Base-by-base conservation (phyloP, 202 grass and related monocot genomes). In the Setaria viridis region DNA sequence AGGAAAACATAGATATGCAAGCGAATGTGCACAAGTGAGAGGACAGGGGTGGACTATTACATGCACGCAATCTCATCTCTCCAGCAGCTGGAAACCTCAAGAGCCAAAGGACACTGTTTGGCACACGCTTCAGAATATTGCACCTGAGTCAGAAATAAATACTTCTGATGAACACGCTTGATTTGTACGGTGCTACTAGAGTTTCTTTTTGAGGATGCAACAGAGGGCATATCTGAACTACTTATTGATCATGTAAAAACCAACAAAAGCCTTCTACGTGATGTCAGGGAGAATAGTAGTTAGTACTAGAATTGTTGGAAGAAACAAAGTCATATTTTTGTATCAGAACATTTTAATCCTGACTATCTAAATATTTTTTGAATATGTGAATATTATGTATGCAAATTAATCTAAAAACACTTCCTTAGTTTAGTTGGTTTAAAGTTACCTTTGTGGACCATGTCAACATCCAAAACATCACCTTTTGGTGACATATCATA, bases 1-100 rank as follows among this genome's bases (percentile, higher is more conserved):
- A 30, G 21, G 6, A 71, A 15, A 48, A 30, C 46, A 21, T 11
- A 48, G 11, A 11, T 30, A 25, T 12, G n/a, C 21, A 48, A 5
- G 19, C 20, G 21, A 71, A 48, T 29, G 2, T 30, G 69, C 69
- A 71, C 5, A 4, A 49, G 42, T 6, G 5, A 71, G 42, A 48
- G 45, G 47, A 70, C 11, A 70, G 1, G 11, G 11, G 42, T 47
- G 68, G 67, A 2, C 25, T 70, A 14, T 70, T 71, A 71, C 69
- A 71, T 71, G 69, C 43, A 71, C 43, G 43, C 69, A 71, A 71
- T 71, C 69, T 71, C 69, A 30, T 71, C 69, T 71, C 69, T 15
- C 69, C 69, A 71, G 69, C 43, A 9, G 69, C 43, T 48, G 69
- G 69, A 71, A 71, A 71, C 48, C n/a, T 71, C 43, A 71, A 71